Evolutionary conservation across 768 basidiomycete species (phyloP).

Genomic region (Hydnomerulius pinastri): DNA sequence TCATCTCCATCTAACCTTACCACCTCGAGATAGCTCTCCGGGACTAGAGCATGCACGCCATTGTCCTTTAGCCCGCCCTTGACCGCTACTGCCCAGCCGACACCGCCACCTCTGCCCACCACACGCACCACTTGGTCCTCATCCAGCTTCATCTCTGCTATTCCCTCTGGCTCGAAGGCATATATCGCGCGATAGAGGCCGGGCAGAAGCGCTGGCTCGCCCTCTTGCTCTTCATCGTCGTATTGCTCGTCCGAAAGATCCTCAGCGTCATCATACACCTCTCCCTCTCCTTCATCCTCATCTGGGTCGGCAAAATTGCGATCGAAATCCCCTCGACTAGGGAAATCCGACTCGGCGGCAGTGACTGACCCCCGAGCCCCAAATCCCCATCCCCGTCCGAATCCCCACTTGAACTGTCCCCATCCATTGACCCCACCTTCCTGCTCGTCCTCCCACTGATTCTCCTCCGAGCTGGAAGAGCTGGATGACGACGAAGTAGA

Average conservation of each 20-base stretch:
- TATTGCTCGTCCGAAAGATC: conserved; percentile 15
- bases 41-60: conserved; percentile 69
- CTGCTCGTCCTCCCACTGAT: conserved; percentile 24
- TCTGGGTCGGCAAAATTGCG: conserved; percentile 46
- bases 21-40: conserved; percentile 73
- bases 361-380: conserved; percentile 12
- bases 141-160: conserved; percentile 78
- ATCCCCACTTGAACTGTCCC: conserved; percentile 44
- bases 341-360: conserved; percentile 21
- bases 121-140: conserved; percentile 79
- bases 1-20: conserved; percentile 40
- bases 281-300: conserved; percentile 28
- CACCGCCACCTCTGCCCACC: conserved; percentile 73
- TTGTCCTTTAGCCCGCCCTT: conserved; percentile 38
- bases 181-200: conserved; percentile 80
- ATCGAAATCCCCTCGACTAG: conserved; percentile 46
- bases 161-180: conserved; percentile 77
- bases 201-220: conserved; percentile 49
- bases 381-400: conserved; percentile 42
- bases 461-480: conserved; percentile 16
- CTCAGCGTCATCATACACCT: conserved; percentile 38
- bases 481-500: conserved; percentile 25
- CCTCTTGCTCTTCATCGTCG: conserved; percentile 25
- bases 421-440: conserved; percentile 34
- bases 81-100: conserved; percentile 79